A percentile compares a stretch with the other conserved stretches of the same genome.
Evolutionary conservation across 2,329 filamentous ascomycete genomes (phyloP).

Genomic region (Aspergillus novoparasiticus): DNA sequence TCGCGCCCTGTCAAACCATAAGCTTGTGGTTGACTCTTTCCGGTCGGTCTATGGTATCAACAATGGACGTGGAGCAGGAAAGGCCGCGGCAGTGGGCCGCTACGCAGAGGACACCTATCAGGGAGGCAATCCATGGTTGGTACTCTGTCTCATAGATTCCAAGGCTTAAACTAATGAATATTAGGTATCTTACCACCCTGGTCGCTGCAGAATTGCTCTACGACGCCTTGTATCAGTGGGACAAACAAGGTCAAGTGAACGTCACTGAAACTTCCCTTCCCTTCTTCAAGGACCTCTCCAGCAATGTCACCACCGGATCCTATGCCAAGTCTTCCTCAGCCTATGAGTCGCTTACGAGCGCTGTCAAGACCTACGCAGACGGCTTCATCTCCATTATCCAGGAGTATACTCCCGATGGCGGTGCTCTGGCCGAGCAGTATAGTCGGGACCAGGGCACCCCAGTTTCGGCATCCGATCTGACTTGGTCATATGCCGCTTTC

Average conservation of each 20-base stretch:
- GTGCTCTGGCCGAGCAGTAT: constrained; percentile 41
- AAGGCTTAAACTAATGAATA: neutral
- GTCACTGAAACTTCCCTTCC: constrained; percentile 65
- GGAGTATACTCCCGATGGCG: constrained; percentile 22
- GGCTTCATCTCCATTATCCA: constrained; percentile 51
- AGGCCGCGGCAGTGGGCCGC: constrained; percentile 53
- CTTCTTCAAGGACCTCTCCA: constrained; percentile 70
- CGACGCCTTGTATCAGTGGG: constrained; percentile 71
- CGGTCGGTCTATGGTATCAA: constrained; percentile 65
- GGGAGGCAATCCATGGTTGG: constrained; percentile 76
- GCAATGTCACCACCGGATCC: constrained; percentile 61
- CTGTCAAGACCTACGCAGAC: constrained; percentile 65
- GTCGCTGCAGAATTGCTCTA: constrained; percentile 78
- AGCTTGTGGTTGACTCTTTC: constrained; percentile 73
- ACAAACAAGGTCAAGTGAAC: constrained; percentile 61
- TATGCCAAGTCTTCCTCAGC: constrained; percentile 58
- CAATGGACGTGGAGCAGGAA: constrained; percentile 22
- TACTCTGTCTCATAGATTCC: constrained; percentile 42
- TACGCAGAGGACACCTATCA: constrained; percentile 73
- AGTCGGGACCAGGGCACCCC: constrained; percentile 23
- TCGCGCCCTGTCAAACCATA: constrained; percentile 70
- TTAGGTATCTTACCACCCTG: constrained; percentile 53
- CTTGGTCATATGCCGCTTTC: constrained; percentile 28
- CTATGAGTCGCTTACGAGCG: constrained; percentile 57
- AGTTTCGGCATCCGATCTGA: constrained; percentile 20